A percentile compares a stretch with the other conserved stretches of the same genome.
Evolutionary conservation across 2,329 filamentous ascomycete species (phyloP).

Genomic region (Monilinia aucupariae): DNA sequence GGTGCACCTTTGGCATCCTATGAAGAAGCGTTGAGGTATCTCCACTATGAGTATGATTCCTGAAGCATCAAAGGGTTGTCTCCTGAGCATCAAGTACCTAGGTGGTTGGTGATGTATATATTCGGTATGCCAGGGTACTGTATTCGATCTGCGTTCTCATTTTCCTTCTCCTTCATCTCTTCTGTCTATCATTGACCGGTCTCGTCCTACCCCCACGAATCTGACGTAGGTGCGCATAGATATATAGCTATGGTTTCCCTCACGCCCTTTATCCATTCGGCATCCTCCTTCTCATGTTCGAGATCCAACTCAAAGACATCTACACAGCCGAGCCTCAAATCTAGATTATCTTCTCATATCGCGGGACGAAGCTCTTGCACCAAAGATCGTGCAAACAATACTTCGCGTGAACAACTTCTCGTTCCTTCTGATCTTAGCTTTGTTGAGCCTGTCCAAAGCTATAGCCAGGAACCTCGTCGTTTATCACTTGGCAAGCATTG

Average conservation of each 20-base stretch:
- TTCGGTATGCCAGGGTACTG: neutral
- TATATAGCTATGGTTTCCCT: slow-evolving; percentile 12
- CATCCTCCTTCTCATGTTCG: slow-evolving; percentile 4
- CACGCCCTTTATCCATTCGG: neutral
- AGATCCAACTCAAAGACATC: neutral
- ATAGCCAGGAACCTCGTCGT: neutral
- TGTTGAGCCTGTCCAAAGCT: neutral
- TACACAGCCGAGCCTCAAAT: neutral
- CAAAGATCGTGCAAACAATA: neutral
- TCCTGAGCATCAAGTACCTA: neutral
- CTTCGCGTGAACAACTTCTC: slow-evolving; percentile 10
- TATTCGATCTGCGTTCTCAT: neutral
- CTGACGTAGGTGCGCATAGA: neutral
- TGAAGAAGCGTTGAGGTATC: neutral
- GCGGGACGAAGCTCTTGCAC: neutral
- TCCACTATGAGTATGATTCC: neutral
- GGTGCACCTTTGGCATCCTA: neutral
- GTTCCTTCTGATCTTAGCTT: neutral
- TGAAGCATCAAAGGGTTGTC: neutral
- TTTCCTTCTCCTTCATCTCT: neutral
- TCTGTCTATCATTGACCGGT: neutral
- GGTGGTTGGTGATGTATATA: neutral
- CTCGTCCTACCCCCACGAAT: neutral
- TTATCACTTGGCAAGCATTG: neutral
- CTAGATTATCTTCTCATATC: neutral